Evolutionary conservation across 2,329 filamentous ascomycete genomes (phyloP), one percentile per base, ranked within the genome.

Genomic region (Aspergillus phoenicis): DNA sequence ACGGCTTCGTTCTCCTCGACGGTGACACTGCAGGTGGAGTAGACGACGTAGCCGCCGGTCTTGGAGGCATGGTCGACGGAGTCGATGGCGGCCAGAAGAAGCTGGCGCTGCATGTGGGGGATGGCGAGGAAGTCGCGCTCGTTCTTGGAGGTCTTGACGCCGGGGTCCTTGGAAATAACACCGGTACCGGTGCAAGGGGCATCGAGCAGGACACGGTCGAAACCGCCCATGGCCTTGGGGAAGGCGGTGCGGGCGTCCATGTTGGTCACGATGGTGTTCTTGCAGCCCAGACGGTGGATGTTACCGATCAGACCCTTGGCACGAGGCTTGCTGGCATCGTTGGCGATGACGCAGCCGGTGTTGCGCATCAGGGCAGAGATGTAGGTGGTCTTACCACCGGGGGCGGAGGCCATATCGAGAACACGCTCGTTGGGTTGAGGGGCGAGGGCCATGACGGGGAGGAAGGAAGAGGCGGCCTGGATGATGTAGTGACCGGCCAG

Each of bases 331-430:
- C 90, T 97, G 69, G 91, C 88, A 86, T 99, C 95, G 83, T 99
- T 99, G 75, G 95, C 94, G 72, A 99, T 92, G 67, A 99, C 89
- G 68, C 90, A 90, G 59, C 95, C 95, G 0, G 94, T 98, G 79
- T 99, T 99, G 80, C 93, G 93, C 93, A 97, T 97, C 73, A 98
- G 81, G 0, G 94, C 94, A n/a, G 94, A 91, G 76, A 97, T 90
- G 78, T 97, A 92, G 6, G 94, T 97, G 8, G 93, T 96, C 80
- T 98, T 98, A 78, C 94, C 94, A 81, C 94, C 94, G 62, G 94
- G 94, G 63, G 94, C 94, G 68, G 95, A 90, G 55, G 95, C 92
- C 93, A 98, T 89, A 83, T 97, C 94, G 58, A 99, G 88, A 54
- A 96, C 85, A 38, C 95, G 88, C 81, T 99, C 94, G 69, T 93